Evolutionary conservation across 441 rosid species (phyloP), one percentile per base, ranked within the genome.

Genomic region (Lepidium campestre): DNA sequence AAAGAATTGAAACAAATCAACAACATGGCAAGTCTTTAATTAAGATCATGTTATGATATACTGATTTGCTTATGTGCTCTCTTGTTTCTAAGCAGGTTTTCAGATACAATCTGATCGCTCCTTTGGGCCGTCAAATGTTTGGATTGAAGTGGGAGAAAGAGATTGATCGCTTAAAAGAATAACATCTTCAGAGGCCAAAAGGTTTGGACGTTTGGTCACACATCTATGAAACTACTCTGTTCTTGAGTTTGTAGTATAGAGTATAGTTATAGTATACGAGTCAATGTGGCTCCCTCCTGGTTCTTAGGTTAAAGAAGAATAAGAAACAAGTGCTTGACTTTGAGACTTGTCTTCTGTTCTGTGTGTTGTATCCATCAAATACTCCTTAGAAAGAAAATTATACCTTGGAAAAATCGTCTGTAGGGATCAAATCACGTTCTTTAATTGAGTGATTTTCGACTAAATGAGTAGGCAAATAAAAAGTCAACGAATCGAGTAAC

Each of bases 131-230:
- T 4, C 98, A 89, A 74, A 87, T 92, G 89, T 62, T 73, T 71
- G 98, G 96, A 55, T 34, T 89, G 68, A 91, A 91, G 60, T 89
- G 96, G 95, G 91, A 89, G 74, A 91, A 83, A 68, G 96, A 87
- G 70, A 42, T 88, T 37, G 83, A 80, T 71, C 80, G 82, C 60
- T 54, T 88, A 45, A 71, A 86, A 15, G 90, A 85, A 71, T 55
- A 76, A 57, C 44, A 55, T 46, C 25, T 44, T 60, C 45, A 20
- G 8, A 53, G 11, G 34, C 45, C 18, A 36, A 45, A 53, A 53
- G 69, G 69, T 67, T 27, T 27, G 32, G 8, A 27, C 8, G 2
- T 27, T 27, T 48, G 72, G 76, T 59, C 57, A 66, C 29, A 52
- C 50, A 20, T 66, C 42, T 18, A 57, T 60, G 57, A 57, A 29